Conservation (phyloP, 768 basidiomycete genomes). For the Tubosaeta brunneosetosa region DNA sequence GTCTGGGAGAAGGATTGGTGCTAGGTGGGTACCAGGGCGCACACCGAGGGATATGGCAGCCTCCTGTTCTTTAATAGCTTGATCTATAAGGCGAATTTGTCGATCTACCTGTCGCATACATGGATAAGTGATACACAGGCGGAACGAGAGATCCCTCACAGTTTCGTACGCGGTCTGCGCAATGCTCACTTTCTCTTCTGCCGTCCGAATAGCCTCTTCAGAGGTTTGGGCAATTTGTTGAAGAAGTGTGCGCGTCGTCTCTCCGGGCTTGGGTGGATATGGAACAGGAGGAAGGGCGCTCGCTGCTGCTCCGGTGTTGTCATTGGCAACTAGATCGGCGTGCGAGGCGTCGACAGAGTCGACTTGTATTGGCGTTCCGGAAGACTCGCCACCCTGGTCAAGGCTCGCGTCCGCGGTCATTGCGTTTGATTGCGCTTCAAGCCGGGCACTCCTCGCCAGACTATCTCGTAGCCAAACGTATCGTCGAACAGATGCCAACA, state of each 20-base stretch:
- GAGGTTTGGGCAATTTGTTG: conserved; percentile 53
- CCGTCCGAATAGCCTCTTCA: conserved; percentile 57
- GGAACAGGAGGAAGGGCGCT: neutral
- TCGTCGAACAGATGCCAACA: conserved; percentile 42
- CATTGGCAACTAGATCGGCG: neutral
- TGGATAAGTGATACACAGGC: neutral
- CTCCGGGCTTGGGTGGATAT: conserved; percentile 21
- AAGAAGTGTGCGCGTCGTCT: conserved; percentile 48
- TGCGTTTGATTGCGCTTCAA: neutral
- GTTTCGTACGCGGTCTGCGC: conserved; percentile 67
- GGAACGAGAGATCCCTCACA: conserved; percentile 37
- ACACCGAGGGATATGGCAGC: conserved; percentile 49
- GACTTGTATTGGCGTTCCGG: conserved; percentile 4
- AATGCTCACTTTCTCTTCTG: conserved; percentile 76
- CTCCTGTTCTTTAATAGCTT: conserved; percentile 63
- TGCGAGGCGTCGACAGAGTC: conserved; percentile 1
- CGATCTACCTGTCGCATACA: conserved; percentile 57
- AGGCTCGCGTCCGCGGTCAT: neutral
- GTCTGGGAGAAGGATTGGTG: conserved; percentile 57
- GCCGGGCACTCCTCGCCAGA: conserved; percentile 11
- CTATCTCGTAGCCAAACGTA: conserved; percentile 42
- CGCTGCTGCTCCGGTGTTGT: neutral
- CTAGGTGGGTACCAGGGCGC: conserved; percentile 49
- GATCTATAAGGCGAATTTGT: conserved; percentile 73
- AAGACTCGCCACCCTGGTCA: neutral